Evolutionary conservation across 2,329 filamentous ascomycete genomes (phyloP), one percentile per base, ranked within the genome.

Genomic region (Colletotrichum aenigma): DNA sequence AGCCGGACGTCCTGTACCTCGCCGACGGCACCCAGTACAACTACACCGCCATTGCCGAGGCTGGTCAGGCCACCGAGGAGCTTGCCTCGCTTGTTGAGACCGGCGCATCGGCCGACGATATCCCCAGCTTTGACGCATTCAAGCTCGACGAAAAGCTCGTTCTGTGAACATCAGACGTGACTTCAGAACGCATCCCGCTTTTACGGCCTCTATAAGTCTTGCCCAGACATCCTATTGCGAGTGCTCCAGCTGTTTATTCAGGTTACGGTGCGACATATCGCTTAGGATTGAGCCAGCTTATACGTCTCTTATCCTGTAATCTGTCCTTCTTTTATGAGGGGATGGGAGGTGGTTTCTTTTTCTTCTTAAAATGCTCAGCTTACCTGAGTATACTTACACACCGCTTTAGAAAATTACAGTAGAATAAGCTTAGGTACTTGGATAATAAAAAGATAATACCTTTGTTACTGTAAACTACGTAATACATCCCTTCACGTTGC

Each of bases 11-110:
- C 61, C 61, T 71, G 48, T 71, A 71, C 48, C 69, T 71, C 48
- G 61, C 48, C 69, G 69, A 71, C 61, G 69, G 69, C 69, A 71
- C 69, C 69, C 69, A 71, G 69, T 71, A 71, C 69, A 71, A 71
- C 69, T 71, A 66, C 69, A 71, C 69, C 61, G 69, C 69, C 61
- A 71, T 71, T 66, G 61, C 34, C 48, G 61, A 71, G 34, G 38
- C 69, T 60, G 69, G 69, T 7, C 61, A 71, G 69, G 21, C 69
- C 61, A 60, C 24, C 61, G 61, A 71, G 3, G 69, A 71, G 61
- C 8, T 71, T 56, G 2, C 16, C 48, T 66, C 69, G 69, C 34
- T 71, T 32, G 4, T 71, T 4, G 1, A 12, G 48, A 34, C 34
- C 0, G 69, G 69, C 48, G 69, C 69, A 48, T 71, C 69, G 10